phyloP scores from a whole-genome alignment of 345 rosid species.

The Camelina hispida region DNA sequence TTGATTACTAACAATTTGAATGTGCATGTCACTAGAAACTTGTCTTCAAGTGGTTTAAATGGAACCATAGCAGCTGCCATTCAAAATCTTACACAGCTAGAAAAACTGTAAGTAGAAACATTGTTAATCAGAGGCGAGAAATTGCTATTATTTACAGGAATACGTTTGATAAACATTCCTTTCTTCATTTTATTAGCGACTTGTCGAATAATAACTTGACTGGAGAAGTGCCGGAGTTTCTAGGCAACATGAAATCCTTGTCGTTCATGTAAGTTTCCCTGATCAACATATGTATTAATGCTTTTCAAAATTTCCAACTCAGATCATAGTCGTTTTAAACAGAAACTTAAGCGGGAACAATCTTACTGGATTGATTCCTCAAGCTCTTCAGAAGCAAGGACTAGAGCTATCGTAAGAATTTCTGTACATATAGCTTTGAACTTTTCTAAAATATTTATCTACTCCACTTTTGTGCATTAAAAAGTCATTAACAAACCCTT shows the following conservation, averaged over 20 bases:
- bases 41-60: constrained; percentile 50
- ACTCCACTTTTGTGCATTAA: not conserved
- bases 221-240: constrained; percentile 51
- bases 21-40: constrained; percentile 32
- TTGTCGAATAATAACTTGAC: constrained; percentile 52
- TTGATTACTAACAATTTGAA: not conserved
- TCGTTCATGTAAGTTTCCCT: constrained; percentile 50
- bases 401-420: constrained; percentile 24
- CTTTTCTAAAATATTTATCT: not conserved
- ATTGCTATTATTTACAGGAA: not conserved
- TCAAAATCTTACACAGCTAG: constrained; percentile 41
- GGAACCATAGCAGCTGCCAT: constrained; percentile 44
- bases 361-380: constrained; percentile 55
- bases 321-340: constrained; percentile 2
- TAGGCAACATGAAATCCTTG: constrained; percentile 48
- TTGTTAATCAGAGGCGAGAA: not conserved
- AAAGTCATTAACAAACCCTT: not conserved
- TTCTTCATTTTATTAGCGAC: constrained; percentile 48
- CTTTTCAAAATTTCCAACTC: not conserved
- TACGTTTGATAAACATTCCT: not conserved
- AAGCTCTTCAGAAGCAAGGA: constrained; percentile 23
- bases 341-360: constrained; percentile 52
- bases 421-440: not conserved
- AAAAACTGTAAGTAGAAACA: constrained; percentile 45
- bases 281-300: not conserved